Evolutionary conservation across 352 stramenopile species (phyloP), one percentile per base, ranked within the genome.

Genomic region (Thalassiosira hispida): DNA sequence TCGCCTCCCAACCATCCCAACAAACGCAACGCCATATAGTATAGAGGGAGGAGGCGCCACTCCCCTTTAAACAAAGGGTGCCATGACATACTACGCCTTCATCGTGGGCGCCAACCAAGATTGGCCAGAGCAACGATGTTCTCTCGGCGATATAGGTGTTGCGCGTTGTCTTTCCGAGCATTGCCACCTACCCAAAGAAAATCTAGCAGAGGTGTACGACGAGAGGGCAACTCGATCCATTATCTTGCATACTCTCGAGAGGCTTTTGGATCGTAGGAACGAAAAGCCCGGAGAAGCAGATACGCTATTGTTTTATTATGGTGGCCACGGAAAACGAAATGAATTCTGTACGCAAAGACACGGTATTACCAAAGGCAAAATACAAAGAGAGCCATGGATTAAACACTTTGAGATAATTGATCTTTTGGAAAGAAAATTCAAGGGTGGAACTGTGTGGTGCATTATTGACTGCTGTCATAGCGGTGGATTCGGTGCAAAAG

Each of bases 401-500:
- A 53, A 62, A 46, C 68, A 82, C n/a, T 33, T 18, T 20, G 65
- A 82, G 27, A 82, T 82, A n/a, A 57, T 82, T 38, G 65, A 77
- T n/a, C 35, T 82, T n/a, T 49, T 82, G 22, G 65, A 77, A 66
- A 46, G 16, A 47, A 64, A 63, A 22, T 82, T 82, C 64, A 59
- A 56, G 12, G 60, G 47, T 3, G 73, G 73, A 16, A 55, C 33
- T 14, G 73, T 56, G 1, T 82, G 65, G 73, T 51, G 53, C 44
- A 56, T 82, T 73, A 12, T 82, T 31, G 73, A 82, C 63, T 77
- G 65, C 20, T 82, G 73, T 51, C 59, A 82, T 68, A 68, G 57
- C 42, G 73, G 73, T 22, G 67, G 73, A 22, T 77, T 82, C 52
- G 73, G 73, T 46, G 33, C 66, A 49, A 59, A 65, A 33, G 56